Evolutionary conservation across 192 early-diverging fungal species (phyloP).

Genomic region (Backusella morwellensis): DNA sequence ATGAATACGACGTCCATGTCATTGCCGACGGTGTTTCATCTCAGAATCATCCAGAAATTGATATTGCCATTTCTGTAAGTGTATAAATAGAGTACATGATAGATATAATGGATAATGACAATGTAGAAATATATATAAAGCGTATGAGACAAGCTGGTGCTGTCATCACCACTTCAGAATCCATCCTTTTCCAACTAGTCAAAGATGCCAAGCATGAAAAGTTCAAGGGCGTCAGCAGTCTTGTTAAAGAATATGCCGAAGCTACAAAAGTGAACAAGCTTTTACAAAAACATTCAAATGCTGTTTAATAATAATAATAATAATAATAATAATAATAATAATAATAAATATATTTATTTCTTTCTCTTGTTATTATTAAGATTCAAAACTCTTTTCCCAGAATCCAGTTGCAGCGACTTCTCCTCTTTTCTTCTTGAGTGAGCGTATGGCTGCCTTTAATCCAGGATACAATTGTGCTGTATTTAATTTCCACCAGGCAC

Average conservation of each 20-base stretch:
- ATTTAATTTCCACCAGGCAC: constrained; percentile 55
- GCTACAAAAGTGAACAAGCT: constrained; percentile 65
- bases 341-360: background rate
- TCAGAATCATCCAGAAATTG: constrained; percentile 78
- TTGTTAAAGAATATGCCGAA: constrained; percentile 85
- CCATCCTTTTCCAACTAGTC: constrained; percentile 71
- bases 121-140: constrained; percentile 15
- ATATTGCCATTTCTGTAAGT: constrained; percentile 74
- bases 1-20: constrained; percentile 81
- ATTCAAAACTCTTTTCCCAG: constrained; percentile 44
- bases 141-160: constrained; percentile 68
- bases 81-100: background rate
- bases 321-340: background rate
- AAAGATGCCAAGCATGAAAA: constrained; percentile 58
- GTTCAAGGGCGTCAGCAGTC: constrained; percentile 75
- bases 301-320: background rate
- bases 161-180: constrained; percentile 72
- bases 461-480: constrained; percentile 47
- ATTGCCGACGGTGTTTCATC: constrained; percentile 93
- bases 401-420: constrained; percentile 22
- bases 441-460: constrained; percentile 40
- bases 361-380: constrained; percentile 2
- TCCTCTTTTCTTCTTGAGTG: constrained; percentile 11
- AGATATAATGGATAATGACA: background rate
- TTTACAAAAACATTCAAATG: constrained; percentile 24